Conservation (phyloP, 805 yeast species). For the Helenozyma baotianmanensis region DNA sequence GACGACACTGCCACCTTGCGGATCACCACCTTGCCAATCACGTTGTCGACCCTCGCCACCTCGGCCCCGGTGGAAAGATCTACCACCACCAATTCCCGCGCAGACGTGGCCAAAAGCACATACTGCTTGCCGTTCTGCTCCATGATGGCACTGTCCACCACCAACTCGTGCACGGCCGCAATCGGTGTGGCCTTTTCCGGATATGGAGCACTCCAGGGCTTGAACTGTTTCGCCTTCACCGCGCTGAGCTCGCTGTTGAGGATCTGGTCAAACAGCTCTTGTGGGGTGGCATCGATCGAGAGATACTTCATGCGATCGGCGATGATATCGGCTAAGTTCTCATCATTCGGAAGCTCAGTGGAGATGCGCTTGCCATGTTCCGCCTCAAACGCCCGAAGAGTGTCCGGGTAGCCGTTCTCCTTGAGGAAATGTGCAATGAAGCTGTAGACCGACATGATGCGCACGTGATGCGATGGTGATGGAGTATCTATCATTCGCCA, state of each 20-base stretch:
- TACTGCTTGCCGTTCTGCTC: not conserved
- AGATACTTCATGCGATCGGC: constrained; percentile 11
- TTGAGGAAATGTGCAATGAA: constrained; percentile 59
- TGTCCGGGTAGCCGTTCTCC: constrained; percentile 40
- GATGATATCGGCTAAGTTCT: constrained; percentile 36
- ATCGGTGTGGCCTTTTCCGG: constrained; percentile 16
- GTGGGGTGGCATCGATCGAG: constrained; percentile 9
- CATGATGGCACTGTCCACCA: constrained; percentile 14
- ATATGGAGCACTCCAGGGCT: constrained; percentile 30
- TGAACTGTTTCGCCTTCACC: constrained; percentile 10
- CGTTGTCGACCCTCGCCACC: constrained; percentile 13
- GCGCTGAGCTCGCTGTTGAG: constrained; percentile 7
- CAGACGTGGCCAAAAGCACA: constrained; percentile 18
- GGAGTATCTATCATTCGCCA: not conserved
- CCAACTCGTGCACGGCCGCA: constrained; percentile 19
- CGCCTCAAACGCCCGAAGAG: constrained; percentile 45
- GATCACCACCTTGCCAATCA: constrained; percentile 23
- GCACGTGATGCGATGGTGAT: too few species aligned
- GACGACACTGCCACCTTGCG: constrained; percentile 30
- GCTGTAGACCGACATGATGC: constrained; percentile 19
- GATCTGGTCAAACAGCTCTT: constrained; percentile 3
- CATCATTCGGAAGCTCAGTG: constrained; percentile 21
- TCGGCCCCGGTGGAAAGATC: constrained; percentile 12
- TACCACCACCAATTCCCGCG: constrained; percentile 15
- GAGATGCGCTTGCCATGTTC: constrained; percentile 38